phyloP scores from a whole-genome alignment of 2,329 filamentous ascomycete genomes.

The Trichoderma asperellum region DNA sequence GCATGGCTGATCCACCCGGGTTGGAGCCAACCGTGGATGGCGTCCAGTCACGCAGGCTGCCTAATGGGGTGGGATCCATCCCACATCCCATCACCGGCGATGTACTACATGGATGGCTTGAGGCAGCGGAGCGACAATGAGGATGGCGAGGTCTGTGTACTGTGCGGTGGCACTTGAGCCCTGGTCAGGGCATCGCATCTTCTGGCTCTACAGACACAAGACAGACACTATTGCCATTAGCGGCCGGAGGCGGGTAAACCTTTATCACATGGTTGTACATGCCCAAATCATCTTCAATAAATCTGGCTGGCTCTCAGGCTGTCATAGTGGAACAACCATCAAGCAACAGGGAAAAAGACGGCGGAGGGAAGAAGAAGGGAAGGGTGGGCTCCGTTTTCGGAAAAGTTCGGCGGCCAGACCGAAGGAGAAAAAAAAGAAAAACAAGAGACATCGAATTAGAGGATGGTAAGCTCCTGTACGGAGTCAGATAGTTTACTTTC shows the following conservation, averaged over 20 bases:
- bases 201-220: no score
- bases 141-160: not conserved
- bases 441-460: not conserved
- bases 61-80: not conserved
- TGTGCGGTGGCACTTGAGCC: not conserved
- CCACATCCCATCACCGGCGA: constrained; percentile 1
- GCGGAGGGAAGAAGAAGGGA: not conserved
- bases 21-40: constrained; percentile 7
- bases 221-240: not conserved
- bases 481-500: no score
- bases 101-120: constrained; percentile 16
- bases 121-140: constrained; percentile 7
- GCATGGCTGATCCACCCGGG: constrained; percentile 11
- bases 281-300: not conserved
- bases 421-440: not conserved
- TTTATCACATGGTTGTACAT: not conserved
- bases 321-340: not conserved
- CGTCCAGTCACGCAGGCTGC: constrained; percentile 5
- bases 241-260: not conserved
- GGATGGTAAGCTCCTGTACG: not conserved
- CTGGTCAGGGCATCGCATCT: not conserved
- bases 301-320: not conserved
- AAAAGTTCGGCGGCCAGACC: constrained; percentile 9
- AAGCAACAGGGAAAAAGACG: not conserved
- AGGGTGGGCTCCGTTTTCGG: constrained; percentile 9